phyloP scores from a whole-genome alignment of 1,284 basidiomycete genomes.

The Nidula niveotomentosa region DNA sequence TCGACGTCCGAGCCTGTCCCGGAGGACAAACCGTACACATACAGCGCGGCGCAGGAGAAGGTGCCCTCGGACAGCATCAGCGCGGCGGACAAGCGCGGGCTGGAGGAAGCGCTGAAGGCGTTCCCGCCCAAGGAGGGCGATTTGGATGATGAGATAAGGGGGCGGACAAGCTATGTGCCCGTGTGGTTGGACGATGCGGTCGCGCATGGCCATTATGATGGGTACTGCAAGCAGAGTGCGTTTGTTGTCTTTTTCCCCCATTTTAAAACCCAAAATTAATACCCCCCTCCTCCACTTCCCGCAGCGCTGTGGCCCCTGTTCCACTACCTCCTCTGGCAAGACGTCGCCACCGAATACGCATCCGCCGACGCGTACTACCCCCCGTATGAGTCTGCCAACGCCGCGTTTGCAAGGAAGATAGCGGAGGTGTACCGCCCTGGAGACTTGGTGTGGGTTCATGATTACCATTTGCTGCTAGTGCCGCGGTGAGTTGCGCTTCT shows the following conservation, averaged over 20 bases:
- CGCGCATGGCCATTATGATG: slow-evolving; percentile 93
- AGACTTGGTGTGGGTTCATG: slow-evolving; percentile 89
- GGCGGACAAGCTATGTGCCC: slow-evolving; percentile 74
- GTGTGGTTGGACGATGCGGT: slow-evolving; percentile 92
- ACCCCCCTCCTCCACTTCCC: background rate
- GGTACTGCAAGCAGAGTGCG: slow-evolving; percentile 95
- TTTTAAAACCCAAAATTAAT: background rate
- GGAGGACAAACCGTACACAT: background rate
- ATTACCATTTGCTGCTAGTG: slow-evolving; percentile 92
- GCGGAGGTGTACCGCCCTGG: slow-evolving; percentile 82
- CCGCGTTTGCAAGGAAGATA: slow-evolving; percentile 81
- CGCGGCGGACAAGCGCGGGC: slow-evolving; percentile 52
- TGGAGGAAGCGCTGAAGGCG: slow-evolving; percentile 58
- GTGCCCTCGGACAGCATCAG: too few relatives aligned
- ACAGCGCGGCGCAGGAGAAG: background rate
- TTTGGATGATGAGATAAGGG: slow-evolving; percentile 38
- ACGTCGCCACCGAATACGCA: slow-evolving; percentile 80
- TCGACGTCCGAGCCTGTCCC: slow-evolving; percentile 40
- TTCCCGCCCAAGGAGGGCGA: slow-evolving; percentile 64
- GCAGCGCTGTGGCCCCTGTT: slow-evolving; percentile 95
- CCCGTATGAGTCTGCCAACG: slow-evolving; percentile 85
- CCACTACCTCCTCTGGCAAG: slow-evolving; percentile 98
- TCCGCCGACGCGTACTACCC: slow-evolving; percentile 87
- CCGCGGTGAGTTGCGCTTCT: slow-evolving; percentile 45
- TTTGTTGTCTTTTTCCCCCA: slow-evolving; percentile 5